These are phyloP conservation scores for Allium fistulosum DNA, from an alignment of 106 monocot species.

Conservation along the genomic window DNA sequence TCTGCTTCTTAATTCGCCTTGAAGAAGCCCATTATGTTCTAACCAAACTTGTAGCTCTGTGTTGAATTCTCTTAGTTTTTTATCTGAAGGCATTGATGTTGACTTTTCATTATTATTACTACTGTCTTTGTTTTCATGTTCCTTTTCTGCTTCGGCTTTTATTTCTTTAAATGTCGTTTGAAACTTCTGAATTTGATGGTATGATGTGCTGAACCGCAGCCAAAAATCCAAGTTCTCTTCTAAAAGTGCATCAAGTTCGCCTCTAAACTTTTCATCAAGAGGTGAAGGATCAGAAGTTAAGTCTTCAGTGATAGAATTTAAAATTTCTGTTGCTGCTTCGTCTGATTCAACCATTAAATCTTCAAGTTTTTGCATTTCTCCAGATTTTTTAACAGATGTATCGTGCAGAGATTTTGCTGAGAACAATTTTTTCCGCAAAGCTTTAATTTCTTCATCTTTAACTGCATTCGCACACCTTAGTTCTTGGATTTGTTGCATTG, in stretches of 20 bases:
- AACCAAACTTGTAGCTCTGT: constrained; percentile 73
- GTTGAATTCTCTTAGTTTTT: constrained; percentile 57
- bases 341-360: not conserved
- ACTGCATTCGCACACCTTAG: constrained; percentile 35
- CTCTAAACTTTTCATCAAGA: constrained; percentile 65
- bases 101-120: not conserved
- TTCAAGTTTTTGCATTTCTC: not conserved
- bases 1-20: constrained; percentile 45
- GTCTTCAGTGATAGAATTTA: not conserved
- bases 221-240: constrained; percentile 93
- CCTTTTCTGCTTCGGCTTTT: constrained; percentile 31
- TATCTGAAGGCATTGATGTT: constrained; percentile 23
- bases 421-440: constrained; percentile 35
- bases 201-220: constrained; percentile 82
- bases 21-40: constrained; percentile 64
- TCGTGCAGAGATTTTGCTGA: constrained; percentile 14
- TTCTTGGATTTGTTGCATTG: constrained; percentile 38
- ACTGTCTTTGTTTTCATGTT: constrained; percentile 13
- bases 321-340: not conserved
- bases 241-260: constrained; percentile 64
- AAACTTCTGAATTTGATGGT: constrained; percentile 72
- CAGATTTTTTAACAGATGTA: not conserved
- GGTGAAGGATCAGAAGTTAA: constrained; percentile 12
- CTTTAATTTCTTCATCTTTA: constrained; percentile 71
- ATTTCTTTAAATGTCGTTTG: constrained; percentile 32